Evolutionary conservation across 805 yeast genomes (phyloP).

Genomic region (Metschnikowia reukaufii): DNA sequence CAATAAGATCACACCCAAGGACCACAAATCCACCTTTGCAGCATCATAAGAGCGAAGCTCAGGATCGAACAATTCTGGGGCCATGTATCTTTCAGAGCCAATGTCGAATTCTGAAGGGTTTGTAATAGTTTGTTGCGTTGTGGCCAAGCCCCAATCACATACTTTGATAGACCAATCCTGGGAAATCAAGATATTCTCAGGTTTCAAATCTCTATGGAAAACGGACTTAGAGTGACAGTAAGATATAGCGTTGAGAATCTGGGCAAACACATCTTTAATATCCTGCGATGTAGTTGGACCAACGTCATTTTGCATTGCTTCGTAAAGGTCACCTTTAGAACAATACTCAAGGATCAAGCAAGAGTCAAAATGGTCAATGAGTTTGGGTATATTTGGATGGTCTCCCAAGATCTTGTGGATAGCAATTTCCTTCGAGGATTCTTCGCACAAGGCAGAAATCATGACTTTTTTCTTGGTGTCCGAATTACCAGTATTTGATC

Average conservation of each 20-base stretch:
- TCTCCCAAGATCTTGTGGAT: slow-evolving; percentile 62
- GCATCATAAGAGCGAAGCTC: slow-evolving; percentile 67
- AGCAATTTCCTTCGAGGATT: slow-evolving; percentile 67
- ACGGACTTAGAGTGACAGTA: slow-evolving; percentile 50
- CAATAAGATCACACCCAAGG: slow-evolving; percentile 78
- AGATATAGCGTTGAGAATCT: slow-evolving; percentile 49
- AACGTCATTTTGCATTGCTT: slow-evolving; percentile 63
- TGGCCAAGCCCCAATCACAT: slow-evolving; percentile 62
- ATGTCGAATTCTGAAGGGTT: slow-evolving; percentile 67
- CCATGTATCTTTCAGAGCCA: slow-evolving; percentile 92
- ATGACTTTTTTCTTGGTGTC: slow-evolving; percentile 23
- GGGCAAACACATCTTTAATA: slow-evolving; percentile 53
- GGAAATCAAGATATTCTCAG: slow-evolving; percentile 52
- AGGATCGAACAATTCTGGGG: slow-evolving; percentile 81
- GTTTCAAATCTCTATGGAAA: slow-evolving; percentile 58
- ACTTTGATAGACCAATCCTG: slow-evolving; percentile 55
- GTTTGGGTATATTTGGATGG: slow-evolving; percentile 46
- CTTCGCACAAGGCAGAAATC: slow-evolving; percentile 41
- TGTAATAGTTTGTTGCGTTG: slow-evolving; percentile 51
- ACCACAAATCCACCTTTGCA: slow-evolving; percentile 84
- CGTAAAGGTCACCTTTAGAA: slow-evolving; percentile 83
- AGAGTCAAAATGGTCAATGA: slow-evolving; percentile 52
- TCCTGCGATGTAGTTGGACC: slow-evolving; percentile 63
- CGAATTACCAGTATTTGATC: slow-evolving; percentile 19
- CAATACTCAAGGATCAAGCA: slow-evolving; percentile 73